Percentiles rank a stretch among this genome's conserved stretches.
Evolutionary conservation across 768 basidiomycete genomes (phyloP).

Genomic region (Mycena albidolilacea): DNA sequence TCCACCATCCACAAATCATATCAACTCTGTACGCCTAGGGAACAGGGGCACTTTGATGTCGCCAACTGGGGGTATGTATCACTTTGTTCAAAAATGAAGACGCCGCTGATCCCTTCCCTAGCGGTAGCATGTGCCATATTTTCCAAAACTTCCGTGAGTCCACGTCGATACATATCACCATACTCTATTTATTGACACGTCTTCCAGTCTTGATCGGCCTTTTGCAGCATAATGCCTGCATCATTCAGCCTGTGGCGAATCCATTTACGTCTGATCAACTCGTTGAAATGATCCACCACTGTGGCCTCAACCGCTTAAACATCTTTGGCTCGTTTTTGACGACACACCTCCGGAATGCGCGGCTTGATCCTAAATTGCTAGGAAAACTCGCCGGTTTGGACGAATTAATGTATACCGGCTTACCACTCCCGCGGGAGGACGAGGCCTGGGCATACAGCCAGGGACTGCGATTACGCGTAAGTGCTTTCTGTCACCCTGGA

Average conservation of each 20-base stretch:
- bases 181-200: conserved; percentile 41
- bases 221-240: conserved; percentile 74
- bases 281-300: conserved; percentile 76
- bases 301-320: conserved; percentile 80
- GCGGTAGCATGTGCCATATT: conserved; percentile 90
- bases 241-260: conserved; percentile 30
- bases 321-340: conserved; percentile 82
- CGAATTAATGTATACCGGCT: conserved; percentile 76
- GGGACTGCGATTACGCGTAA: conserved; percentile 75
- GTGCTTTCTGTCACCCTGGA: conserved; percentile 39
- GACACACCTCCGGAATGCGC: conserved; percentile 72
- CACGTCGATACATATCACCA: conserved; percentile 30
- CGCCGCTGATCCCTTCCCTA: conserved; percentile 55
- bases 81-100: conserved; percentile 35
- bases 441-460: conserved; percentile 79
- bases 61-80: conserved; percentile 78
- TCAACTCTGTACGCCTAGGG: conserved; percentile 63
- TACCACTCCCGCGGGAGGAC: conserved; percentile 75
- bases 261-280: conserved; percentile 78
- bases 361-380: conserved; percentile 72
- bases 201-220: conserved; percentile 76
- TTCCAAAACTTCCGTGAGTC: conserved; percentile 81
- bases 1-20: conserved; percentile 74
- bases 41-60: conserved; percentile 73
- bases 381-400: conserved; percentile 68